Conservation (phyloP, 345 rosid genomes). For the Ailanthus altissimus region DNA sequence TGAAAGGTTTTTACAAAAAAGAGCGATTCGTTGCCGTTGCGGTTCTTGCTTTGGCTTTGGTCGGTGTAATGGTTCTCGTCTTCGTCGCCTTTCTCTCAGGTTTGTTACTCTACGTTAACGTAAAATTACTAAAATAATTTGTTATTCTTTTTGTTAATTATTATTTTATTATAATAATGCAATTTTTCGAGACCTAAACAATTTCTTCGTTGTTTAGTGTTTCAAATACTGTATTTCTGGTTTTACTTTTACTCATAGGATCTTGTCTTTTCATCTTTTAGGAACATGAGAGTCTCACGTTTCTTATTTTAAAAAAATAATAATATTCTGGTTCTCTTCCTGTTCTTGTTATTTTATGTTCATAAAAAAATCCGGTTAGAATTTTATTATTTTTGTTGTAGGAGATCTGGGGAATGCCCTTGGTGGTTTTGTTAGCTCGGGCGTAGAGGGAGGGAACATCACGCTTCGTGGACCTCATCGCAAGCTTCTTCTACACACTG, state of each 20-base stretch:
- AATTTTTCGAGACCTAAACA: neutral
- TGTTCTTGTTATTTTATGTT: conserved; percentile 10
- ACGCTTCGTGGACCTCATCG: conserved; percentile 40
- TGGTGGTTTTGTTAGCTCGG: conserved; percentile 7
- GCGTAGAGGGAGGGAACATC: conserved; percentile 4
- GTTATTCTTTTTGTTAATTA: too few relatives aligned
- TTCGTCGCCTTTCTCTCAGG: conserved; percentile 24
- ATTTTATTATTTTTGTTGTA: conserved; percentile 9
- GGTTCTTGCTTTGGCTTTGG: conserved; percentile 18
- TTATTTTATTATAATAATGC: too few relatives aligned
- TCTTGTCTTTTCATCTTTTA: conserved; percentile 20
- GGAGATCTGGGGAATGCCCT: conserved; percentile 8
- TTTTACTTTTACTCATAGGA: neutral
- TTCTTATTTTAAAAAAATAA: neutral
- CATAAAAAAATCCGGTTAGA: neutral
- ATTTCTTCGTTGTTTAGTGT: conserved; percentile 17
- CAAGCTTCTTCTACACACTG: conserved; percentile 54
- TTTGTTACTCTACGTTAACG: conserved; percentile 1
- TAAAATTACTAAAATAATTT: too few relatives aligned
- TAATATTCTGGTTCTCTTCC: conserved; percentile 13
- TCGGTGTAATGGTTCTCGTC: conserved; percentile 21
- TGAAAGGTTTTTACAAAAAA: conserved; percentile 22
- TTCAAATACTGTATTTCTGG: neutral
- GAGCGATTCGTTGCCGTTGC: conserved; percentile 25
- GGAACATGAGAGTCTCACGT: conserved; percentile 18